Base-by-base conservation (phyloP, 2,329 filamentous ascomycete genomes). In the Emergomyces orientalis region DNA sequence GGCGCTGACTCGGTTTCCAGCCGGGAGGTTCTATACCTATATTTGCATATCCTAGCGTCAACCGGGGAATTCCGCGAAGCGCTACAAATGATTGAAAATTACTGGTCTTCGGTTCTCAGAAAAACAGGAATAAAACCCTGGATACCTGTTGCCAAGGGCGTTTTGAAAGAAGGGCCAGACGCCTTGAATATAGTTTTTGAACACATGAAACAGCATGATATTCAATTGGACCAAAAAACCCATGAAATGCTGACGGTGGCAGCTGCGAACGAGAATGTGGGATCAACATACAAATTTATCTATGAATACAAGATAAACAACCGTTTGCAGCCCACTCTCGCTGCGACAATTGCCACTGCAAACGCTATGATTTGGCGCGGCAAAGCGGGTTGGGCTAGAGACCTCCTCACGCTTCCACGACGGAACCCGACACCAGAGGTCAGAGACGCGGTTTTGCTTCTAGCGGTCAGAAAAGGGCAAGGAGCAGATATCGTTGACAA, bases 401-500 rank as follows among this genome's bases (percentile, higher is more conserved):
- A 77, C 1, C 76, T 88, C 13, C 85, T 91, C 64, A 78, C 76
- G n/a, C 74, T 73, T 14, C 65, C 81, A 52, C 68, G 76, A 1
- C 67, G 78, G 71, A 54, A 76, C 73, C 60, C 80, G 77, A 71
- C 70, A 51, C 85, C 87, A 65, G 74, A 80, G 39, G 82, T 82
- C 27, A 91, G 89, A 86, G 88, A 94, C 70, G 81, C 87, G 14
- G 79, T 90, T 14, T 82, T 94, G 52, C 84, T 90, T 60, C 92
- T 88, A 86, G 87, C 90, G 37, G 86, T 89, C 14, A 82, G 88
- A 8, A 83, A 86, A 62, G 88, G 87, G 25, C 89, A 87, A 71
- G 85, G 86, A 1, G 84, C 88, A 0, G 85, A 90, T 73, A 86
- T 90, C 71, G 81, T 92, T 64, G 82, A 85, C 62, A 84, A 86